Evolutionary conservation across 192 early-diverging fungal species (phyloP).

Genomic region (Cladochytrium replicatum): DNA sequence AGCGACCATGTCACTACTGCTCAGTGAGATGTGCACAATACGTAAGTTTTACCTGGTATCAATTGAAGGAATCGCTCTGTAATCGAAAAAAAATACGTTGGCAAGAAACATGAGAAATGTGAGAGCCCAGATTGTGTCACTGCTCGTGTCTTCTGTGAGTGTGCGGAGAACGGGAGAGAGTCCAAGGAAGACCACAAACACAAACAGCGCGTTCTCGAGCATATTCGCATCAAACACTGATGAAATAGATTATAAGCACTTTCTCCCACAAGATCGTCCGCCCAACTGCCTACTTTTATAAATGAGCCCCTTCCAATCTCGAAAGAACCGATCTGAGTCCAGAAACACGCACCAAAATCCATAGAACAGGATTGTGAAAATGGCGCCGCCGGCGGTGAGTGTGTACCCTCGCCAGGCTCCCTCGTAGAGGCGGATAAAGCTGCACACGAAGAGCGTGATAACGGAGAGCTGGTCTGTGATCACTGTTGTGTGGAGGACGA

Average conservation of each 20-base stretch:
- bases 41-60: conserved; percentile 18
- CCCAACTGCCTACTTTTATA: background rate
- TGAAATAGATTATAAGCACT: background rate
- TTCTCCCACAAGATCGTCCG: conserved; percentile 4
- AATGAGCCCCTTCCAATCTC: background rate
- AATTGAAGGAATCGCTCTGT: background rate
- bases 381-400: conserved; percentile 47
- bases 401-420: conserved; percentile 41
- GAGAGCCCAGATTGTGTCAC: conserved; percentile 91
- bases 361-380: conserved; percentile 52
- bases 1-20: conserved; percentile 14
- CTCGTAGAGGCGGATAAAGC: conserved; percentile 69
- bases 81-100: conserved; percentile 89
- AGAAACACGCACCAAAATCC: conserved; percentile 49
- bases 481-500: conserved; percentile 62
- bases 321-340: background rate
- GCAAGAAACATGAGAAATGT: conserved; percentile 70
- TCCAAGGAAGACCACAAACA: conserved; percentile 66
- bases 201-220: conserved; percentile 56
- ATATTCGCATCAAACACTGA: conserved; percentile 13
- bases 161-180: conserved; percentile 87
- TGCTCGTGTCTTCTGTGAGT: conserved; percentile 77
- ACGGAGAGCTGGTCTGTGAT: conserved; percentile 80
- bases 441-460: conserved; percentile 77
- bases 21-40: conserved; percentile 7